Conservation (phyloP, 2,329 filamentous ascomycete genomes). For the Aspergillus ochraceus region DNA sequence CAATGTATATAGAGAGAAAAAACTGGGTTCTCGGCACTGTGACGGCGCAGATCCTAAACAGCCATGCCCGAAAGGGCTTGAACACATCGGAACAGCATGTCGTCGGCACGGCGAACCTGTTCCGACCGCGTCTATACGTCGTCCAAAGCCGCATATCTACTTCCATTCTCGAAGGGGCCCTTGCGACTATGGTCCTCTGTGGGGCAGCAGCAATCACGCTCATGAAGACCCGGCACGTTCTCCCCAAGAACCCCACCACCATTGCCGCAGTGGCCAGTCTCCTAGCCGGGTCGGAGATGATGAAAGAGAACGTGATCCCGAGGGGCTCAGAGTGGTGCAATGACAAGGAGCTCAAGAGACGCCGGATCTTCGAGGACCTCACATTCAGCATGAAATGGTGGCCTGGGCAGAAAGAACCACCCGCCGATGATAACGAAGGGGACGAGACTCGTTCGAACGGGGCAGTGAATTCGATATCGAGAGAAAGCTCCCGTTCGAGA, state of each 20-base stretch:
- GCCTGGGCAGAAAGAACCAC: neutral
- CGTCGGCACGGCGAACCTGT: too few relatives aligned
- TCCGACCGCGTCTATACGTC: conserved; percentile 8
- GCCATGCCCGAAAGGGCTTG: too few relatives aligned
- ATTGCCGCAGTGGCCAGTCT: conserved; percentile 26
- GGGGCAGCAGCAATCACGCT: conserved; percentile 12
- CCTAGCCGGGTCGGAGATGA: conserved; percentile 21
- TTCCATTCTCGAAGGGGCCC: conserved; percentile 18
- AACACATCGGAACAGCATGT: too few relatives aligned
- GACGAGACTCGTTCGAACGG: too few relatives aligned
- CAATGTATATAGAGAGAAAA: too few relatives aligned
- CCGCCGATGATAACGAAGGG: too few relatives aligned
- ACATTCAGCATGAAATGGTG: conserved; percentile 17
- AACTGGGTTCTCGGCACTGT: too few relatives aligned
- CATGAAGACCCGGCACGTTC: conserved; percentile 17
- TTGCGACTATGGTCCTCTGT: conserved; percentile 21
- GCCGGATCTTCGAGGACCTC: conserved; percentile 7
- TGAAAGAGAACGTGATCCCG: conserved; percentile 14
- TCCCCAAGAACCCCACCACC: conserved; percentile 28
- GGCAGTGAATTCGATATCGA: too few relatives aligned
- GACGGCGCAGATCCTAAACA: too few relatives aligned
- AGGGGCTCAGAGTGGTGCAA: conserved; percentile 19
- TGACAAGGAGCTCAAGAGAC: conserved; percentile 15
- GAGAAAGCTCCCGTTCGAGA: too few relatives aligned
- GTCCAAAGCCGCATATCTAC: conserved; percentile 22